These are phyloP conservation scores for Parastagonospora avenae DNA, from an alignment of 2,329 filamentous ascomycete genomes.

Conservation along the genomic window DNA sequence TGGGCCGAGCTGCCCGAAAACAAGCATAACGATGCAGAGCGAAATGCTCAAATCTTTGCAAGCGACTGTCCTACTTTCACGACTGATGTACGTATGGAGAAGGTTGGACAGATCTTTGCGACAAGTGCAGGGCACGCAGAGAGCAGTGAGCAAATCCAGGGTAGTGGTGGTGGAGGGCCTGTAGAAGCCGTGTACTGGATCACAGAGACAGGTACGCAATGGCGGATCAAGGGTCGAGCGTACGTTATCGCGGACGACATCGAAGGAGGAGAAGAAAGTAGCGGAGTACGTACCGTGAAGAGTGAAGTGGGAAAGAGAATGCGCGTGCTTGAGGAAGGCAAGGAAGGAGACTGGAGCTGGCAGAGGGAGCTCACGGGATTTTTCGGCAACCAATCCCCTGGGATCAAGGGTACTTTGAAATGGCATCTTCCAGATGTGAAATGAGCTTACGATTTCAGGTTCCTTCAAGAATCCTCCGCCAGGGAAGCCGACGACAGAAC, in stretches of 20 bases:
- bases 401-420: constrained; percentile 67
- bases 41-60: constrained; percentile 73
- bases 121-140: constrained; percentile 55
- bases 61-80: constrained; percentile 83
- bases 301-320: constrained; percentile 67
- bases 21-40: constrained; percentile 71
- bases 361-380: constrained; percentile 78
- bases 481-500: constrained; percentile 52
- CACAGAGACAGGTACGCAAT: constrained; percentile 73
- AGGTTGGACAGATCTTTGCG: constrained; percentile 72
- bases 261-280: constrained; percentile 58
- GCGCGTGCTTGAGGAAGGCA: constrained; percentile 57
- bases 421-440: background rate
- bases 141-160: constrained; percentile 48
- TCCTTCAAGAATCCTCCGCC: constrained; percentile 65
- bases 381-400: constrained; percentile 86
- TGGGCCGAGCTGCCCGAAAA: constrained; percentile 76
- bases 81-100: constrained; percentile 86
- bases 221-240: constrained; percentile 78
- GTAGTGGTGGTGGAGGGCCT: constrained; percentile 67
- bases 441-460: constrained; percentile 49
- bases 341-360: constrained; percentile 72
- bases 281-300: constrained; percentile 63
- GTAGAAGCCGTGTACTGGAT: constrained; percentile 90
- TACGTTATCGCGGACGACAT: constrained; percentile 76